Conservation (phyloP, 108 stramenopile genomes). For the Cyclotella sp. region DNA sequence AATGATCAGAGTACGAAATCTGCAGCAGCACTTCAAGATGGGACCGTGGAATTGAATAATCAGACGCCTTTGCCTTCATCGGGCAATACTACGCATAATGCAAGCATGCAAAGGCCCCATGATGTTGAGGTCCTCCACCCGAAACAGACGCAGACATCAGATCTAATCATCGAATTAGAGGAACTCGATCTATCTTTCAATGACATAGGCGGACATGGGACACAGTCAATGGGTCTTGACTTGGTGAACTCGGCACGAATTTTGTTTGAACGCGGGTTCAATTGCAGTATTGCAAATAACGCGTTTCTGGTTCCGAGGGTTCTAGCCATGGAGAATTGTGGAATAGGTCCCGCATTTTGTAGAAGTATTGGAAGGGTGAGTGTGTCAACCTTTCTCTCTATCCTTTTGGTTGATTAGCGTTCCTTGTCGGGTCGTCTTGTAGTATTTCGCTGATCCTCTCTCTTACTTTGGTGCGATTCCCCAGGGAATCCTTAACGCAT, state of each 20-base stretch:
- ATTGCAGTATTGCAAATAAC: conserved; percentile 29
- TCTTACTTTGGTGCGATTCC: background rate
- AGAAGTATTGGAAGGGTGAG: conserved; percentile 74
- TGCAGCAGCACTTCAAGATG: background rate
- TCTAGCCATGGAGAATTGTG: conserved; percentile 65
- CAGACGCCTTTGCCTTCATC: background rate
- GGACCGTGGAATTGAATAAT: background rate
- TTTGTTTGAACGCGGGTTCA: conserved; percentile 29
- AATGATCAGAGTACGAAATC: background rate
- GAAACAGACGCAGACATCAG: background rate
- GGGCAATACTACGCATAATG: background rate
- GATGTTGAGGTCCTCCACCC: background rate
- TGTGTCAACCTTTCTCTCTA: conserved; percentile 1
- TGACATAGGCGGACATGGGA: conserved; percentile 50
- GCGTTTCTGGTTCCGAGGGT: conserved; percentile 49
- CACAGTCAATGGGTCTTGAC: conserved; percentile 8
- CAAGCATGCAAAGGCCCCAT: background rate
- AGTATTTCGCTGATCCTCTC: background rate
- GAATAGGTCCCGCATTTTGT: conserved; percentile 75
- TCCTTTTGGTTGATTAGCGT: background rate
- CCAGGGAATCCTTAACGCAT: conserved; percentile 45
- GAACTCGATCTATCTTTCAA: conserved; percentile 75
- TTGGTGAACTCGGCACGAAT: conserved; percentile 35
- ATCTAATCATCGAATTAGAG: conserved; percentile 20
- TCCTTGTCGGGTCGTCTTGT: background rate